Conservation (phyloP, 495 filamentous ascomycete species). For the Penicillium ochrochloron region DNA sequence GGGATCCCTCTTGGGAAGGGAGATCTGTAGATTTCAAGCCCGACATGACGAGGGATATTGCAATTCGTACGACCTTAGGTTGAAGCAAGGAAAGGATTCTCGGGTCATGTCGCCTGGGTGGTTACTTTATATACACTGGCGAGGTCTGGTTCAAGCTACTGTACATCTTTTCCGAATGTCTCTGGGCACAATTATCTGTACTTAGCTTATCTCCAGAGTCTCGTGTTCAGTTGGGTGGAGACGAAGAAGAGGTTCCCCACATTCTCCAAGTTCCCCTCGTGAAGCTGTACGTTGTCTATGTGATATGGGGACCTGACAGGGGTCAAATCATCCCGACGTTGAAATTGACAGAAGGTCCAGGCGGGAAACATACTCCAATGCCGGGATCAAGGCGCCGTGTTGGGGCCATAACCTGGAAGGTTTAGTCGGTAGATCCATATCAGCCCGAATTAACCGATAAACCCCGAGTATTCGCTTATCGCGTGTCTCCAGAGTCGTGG, state of each 20-base stretch:
- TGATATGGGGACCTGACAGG: neutral
- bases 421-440: neutral
- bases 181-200: neutral
- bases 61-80: neutral
- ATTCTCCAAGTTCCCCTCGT: slow-evolving; percentile 5
- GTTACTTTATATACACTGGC: slow-evolving; percentile 1
- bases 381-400: neutral
- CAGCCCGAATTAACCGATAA: neutral
- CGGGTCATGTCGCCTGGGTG: neutral
- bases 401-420: neutral
- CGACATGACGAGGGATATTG: neutral
- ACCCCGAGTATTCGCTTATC: neutral
- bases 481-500: neutral
- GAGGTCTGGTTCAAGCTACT: neutral
- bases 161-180: neutral
- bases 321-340: neutral
- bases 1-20: neutral
- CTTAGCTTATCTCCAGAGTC: slow-evolving; percentile 8
- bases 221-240: slow-evolving; percentile 5
- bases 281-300: neutral
- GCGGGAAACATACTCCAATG: slow-evolving; percentile 18
- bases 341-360: slow-evolving; percentile 32
- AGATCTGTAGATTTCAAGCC: neutral
- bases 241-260: slow-evolving; percentile 16
- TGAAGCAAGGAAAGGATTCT: neutral